These are phyloP conservation scores for Tetragonia tetragonoides DNA, from an alignment of 148 eudicot species.

Conservation along the genomic window DNA sequence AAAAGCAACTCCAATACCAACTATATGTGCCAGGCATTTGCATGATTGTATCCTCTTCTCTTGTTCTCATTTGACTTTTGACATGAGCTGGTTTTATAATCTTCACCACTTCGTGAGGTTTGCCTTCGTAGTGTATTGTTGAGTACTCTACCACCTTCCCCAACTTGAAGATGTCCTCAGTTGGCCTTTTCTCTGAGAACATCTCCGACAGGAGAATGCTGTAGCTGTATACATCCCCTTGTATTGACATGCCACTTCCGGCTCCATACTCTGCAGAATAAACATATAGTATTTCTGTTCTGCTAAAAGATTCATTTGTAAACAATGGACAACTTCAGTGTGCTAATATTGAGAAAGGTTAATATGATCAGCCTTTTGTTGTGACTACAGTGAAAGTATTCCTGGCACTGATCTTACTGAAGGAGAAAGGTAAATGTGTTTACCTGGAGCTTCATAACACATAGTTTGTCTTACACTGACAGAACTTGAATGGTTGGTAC, in stretches of 20 bases:
- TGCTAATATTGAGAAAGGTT: too few species aligned
- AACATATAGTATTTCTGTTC: neutral
- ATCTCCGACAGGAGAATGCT: constrained; percentile 23
- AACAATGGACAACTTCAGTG: neutral
- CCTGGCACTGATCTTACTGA: neutral
- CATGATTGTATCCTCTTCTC: neutral
- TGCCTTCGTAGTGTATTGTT: neutral
- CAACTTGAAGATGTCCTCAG: constrained; percentile 16
- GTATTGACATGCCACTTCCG: constrained; percentile 16
- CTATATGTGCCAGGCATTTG: neutral
- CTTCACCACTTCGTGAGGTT: neutral
- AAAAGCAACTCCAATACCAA: neutral
- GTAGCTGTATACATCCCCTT: constrained; percentile 26
- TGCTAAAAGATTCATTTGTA: neutral
- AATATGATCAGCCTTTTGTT: too few species aligned
- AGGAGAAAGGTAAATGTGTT: neutral
- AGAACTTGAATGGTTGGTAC: neutral
- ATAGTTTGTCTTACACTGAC: constrained; percentile 16
- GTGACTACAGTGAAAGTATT: too few species aligned
- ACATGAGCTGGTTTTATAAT: neutral
- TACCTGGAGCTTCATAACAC: constrained; percentile 23
- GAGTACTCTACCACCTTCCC: neutral
- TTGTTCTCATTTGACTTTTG: neutral
- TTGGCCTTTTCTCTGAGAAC: constrained; percentile 18
- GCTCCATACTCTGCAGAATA: constrained; percentile 15